Evolutionary conservation across 345 rosid species (phyloP), one percentile per base, ranked within the genome.

Genomic region (Salix koriyanagi): DNA sequence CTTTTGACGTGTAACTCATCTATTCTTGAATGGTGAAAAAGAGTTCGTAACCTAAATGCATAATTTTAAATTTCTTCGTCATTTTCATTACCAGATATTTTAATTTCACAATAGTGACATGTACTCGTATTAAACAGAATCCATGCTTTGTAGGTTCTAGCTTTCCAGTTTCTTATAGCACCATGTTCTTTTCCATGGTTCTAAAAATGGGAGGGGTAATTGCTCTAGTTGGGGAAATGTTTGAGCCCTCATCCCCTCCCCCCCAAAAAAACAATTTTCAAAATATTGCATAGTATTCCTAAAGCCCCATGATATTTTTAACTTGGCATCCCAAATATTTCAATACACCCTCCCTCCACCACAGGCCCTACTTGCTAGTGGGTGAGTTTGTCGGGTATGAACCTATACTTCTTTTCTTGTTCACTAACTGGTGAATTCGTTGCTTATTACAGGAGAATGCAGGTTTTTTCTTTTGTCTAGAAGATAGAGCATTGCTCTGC

Each of bases 381-480:
- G 13, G 10, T n/a, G 44, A 41, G 13, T 10, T 41, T 41, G 44
- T 41, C 12, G 4, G 44, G 4, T 41, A 41, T 10, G 44, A 41
- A 41, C 3, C 10, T 19, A 10, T 61, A 21, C 26, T 61, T 6
- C 2, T 18, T 30, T 65, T 65, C 44, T 4, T 36, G 37, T 34
- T 66, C 19, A 15, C 19, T 58, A n/a, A 18, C 5, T 37, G 39
- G 15, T 30, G 30, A 61, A 30, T 75, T 58, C 4, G 41, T 50
- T 52, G 65, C 69, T 73, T 30, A 60, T 82, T 76, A 62, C 90
- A 96, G 99, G 99, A 96, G 80, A 77, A 88, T 18, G 86, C 94
- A 70, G 99, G 99, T 14, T 88, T 91, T 84, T 96, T 96, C 96
- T 96, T 96, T 69, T 96, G 99, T 82, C 84, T 96, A 73, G 91